Conservation (phyloP, 768 basidiomycete genomes). For the Auricularia sp. region DNA sequence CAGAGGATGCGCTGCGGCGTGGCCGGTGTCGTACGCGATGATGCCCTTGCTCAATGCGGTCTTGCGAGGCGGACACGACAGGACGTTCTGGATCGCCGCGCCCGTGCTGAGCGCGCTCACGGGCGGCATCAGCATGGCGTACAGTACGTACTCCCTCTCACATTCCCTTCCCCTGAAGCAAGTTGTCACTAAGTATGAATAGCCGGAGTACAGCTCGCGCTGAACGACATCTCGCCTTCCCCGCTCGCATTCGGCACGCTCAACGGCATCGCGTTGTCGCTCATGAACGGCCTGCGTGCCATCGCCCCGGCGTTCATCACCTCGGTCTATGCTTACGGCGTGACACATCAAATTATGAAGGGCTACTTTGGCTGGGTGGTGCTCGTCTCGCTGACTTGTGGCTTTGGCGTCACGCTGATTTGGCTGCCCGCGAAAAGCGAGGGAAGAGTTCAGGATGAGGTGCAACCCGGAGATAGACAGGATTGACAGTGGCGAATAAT, state of each 20-base stretch:
- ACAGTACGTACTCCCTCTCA: background rate
- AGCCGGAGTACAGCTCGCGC: conserved; percentile 6
- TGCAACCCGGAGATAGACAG: too few species aligned
- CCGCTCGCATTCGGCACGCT: conserved; percentile 6
- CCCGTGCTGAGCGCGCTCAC: background rate
- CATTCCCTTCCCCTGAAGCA: background rate
- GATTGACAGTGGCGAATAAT: too few species aligned
- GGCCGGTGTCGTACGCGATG: background rate
- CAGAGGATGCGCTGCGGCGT: background rate
- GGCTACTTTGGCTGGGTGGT: background rate
- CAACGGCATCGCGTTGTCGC: conserved; percentile 6
- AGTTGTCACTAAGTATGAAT: background rate
- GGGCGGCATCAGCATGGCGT: background rate
- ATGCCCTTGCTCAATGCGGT: background rate
- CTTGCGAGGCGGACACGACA: background rate
- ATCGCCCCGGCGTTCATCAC: background rate
- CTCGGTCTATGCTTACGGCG: background rate
- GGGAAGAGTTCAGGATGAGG: background rate
- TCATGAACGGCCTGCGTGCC: conserved; percentile 1
- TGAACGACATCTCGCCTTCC: conserved; percentile 6
- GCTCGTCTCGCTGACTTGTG: background rate
- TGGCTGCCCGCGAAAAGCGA: background rate
- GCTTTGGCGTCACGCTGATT: background rate
- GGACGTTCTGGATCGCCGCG: background rate
- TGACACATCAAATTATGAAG: background rate